Evolutionary conservation across 768 basidiomycete species (phyloP).

Genomic region (Phlegmacium glaucopus): DNA sequence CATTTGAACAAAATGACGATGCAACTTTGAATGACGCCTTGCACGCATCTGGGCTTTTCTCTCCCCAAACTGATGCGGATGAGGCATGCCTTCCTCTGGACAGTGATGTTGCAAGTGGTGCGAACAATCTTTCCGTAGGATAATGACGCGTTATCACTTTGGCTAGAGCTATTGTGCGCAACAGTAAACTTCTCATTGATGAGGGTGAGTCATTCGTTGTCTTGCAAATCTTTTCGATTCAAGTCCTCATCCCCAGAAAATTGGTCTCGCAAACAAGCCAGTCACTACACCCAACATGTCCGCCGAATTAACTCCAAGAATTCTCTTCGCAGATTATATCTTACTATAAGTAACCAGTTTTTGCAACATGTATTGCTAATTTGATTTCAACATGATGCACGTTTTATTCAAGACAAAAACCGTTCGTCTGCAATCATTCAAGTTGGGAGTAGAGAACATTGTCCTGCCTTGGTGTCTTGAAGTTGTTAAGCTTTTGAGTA

Average conservation of each 20-base stretch:
- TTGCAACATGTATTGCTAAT: too few species aligned
- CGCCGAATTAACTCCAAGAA: conserved; percentile 27
- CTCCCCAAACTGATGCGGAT: conserved; percentile 37
- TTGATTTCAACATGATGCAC: too few species aligned
- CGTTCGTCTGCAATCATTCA: too few species aligned
- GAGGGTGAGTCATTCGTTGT: conserved; percentile 51
- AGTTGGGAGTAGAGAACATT: too few species aligned
- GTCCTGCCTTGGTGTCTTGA: too few species aligned
- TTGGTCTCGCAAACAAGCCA: conserved; percentile 29
- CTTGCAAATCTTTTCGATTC: too few species aligned
- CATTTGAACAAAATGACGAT: conserved; percentile 56
- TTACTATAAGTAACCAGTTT: too few species aligned
- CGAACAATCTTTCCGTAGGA: conserved; percentile 70
- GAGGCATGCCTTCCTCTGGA: conserved; percentile 47
- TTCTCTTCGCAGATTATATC: too few species aligned
- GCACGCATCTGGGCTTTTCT: conserved; percentile 35
- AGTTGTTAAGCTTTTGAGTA: too few species aligned
- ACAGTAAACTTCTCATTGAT: conserved; percentile 57
- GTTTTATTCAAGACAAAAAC: too few species aligned
- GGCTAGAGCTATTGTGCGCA: conserved; percentile 55
- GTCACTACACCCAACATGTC: conserved; percentile 29
- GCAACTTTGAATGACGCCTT: conserved; percentile 33
- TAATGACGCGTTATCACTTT: conserved; percentile 69
- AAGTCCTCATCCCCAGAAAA: conserved; percentile 22
- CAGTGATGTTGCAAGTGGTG: conserved; percentile 44